Conservation (phyloP, 306 rosid genomes). For the Boehmeria nivea region DNA sequence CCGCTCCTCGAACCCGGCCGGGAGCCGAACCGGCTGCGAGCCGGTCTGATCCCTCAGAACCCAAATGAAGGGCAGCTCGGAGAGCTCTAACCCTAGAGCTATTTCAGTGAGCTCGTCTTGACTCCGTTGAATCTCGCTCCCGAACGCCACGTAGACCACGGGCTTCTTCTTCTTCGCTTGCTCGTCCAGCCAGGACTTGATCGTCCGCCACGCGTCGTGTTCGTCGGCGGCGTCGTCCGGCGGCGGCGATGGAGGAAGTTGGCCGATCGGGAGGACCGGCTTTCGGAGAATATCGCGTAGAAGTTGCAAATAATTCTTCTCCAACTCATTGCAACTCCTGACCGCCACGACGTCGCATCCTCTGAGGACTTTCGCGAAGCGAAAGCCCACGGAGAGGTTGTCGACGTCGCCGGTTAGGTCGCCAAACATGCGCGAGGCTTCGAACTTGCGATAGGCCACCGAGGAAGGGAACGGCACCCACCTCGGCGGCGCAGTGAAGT, state of each 20-base stretch:
- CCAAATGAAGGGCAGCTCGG: conserved; percentile 25
- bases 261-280: conserved; percentile 27
- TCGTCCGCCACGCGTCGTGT: conserved; percentile 15
- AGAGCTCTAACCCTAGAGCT: conserved; percentile 27
- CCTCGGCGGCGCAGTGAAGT: conserved; percentile 6
- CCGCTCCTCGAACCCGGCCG: conserved; percentile 47
- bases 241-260: conserved; percentile 18
- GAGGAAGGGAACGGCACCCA: conserved; percentile 25
- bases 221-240: neutral
- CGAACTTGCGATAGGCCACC: conserved; percentile 4
- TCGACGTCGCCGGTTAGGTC: neutral
- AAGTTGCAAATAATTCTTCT: conserved; percentile 7
- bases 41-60: neutral
- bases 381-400: neutral
- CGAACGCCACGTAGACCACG: conserved; percentile 29
- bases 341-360: conserved; percentile 12
- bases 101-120: conserved; percentile 23
- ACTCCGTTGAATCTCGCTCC: conserved; percentile 21
- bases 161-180: conserved; percentile 10
- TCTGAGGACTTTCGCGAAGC: neutral
- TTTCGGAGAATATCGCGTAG: conserved; percentile 9
- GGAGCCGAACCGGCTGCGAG: conserved; percentile 3
- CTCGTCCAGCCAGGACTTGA: conserved; percentile 26
- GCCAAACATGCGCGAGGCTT: neutral
- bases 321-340: conserved; percentile 21